Conservation (phyloP, 495 filamentous ascomycete species). For the Eremomyces bilateralis region DNA sequence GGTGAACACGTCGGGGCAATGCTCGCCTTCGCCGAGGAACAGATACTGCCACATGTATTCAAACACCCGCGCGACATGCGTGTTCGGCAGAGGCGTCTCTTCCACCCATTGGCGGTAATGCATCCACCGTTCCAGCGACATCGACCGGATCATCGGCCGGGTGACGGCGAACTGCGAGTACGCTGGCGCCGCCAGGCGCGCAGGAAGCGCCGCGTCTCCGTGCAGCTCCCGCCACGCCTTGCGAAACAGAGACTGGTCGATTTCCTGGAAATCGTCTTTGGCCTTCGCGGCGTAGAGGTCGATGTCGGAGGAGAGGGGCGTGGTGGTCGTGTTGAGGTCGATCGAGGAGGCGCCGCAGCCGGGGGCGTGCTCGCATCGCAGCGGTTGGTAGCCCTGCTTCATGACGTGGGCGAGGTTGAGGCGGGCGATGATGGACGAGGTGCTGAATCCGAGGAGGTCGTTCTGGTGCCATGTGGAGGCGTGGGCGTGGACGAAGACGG, state of each 20-base stretch:
- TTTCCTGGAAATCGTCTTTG: too few species aligned
- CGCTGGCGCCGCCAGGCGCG: slow-evolving; percentile 10
- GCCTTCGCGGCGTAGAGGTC: slow-evolving; percentile 7
- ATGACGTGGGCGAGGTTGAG: slow-evolving; percentile 30
- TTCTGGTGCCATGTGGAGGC: slow-evolving; percentile 19
- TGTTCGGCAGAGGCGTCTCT: slow-evolving; percentile 33
- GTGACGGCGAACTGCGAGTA: slow-evolving; percentile 38
- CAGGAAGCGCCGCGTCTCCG: slow-evolving; percentile 9
- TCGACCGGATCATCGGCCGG: slow-evolving; percentile 20
- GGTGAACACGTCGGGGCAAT: slow-evolving; percentile 37
- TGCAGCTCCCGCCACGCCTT: too few species aligned
- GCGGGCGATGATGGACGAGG: slow-evolving; percentile 29
- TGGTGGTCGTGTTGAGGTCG: slow-evolving; percentile 11
- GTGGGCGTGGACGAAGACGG: slow-evolving; percentile 13
- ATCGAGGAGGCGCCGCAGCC: slow-evolving; percentile 34
- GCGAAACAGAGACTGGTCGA: too few species aligned
- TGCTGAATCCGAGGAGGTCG: slow-evolving; percentile 25
- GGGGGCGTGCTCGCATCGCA: slow-evolving; percentile 36
- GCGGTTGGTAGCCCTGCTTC: slow-evolving; percentile 40
- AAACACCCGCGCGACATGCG: slow-evolving; percentile 42
- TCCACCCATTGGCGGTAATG: slow-evolving; percentile 44
- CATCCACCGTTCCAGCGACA: slow-evolving; percentile 35
- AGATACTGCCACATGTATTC: slow-evolving; percentile 51
- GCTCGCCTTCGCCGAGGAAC: slow-evolving; percentile 28
- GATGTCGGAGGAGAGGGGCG: slow-evolving; percentile 7